Evolutionary conservation across 2,329 filamentous ascomycete species (phyloP), one percentile per base, ranked within the genome.

Genomic region (Sordariomycetes sp.): DNA sequence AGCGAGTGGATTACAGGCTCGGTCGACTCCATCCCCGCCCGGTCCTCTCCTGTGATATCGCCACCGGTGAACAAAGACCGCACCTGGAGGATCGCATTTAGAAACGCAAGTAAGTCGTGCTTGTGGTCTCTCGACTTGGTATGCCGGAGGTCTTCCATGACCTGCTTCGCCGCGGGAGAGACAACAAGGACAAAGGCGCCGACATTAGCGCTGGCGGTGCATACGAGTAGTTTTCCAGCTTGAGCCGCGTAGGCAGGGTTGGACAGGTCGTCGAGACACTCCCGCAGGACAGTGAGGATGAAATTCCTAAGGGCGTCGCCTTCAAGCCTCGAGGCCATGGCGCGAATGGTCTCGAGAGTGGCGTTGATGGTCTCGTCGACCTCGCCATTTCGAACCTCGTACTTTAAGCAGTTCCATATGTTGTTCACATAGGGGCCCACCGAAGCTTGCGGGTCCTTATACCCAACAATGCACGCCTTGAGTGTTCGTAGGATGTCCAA

Each of bases 301-400:
- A 80, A 81, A 22, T 71, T 69, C 36, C 70, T 68, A 8, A 80
- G 69, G 54, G 72, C 66, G 2, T 73, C 69, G 3, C 69, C 73
- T 10, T 72, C 69, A 2, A 82, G 69, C 53, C 72, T 70, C 10
- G 67, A 70, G 0, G 77, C 70, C 2, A 82, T 69, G 10, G 76
- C 70, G 36, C 75, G 73, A 56, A 84, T 73, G 3, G 80, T 77
- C 52, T 76, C 75, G 17, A 83, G 67, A 1, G 80, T 82, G 2
- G 75, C 75, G 64, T 80, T 76, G 15, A 82, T 78, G 1, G 75
- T 75, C 60, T 82, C 80, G 59, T 78, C 74, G 10, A 80, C 73
- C 59, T 84, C 80, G 13, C 80, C 80, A 57, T 83, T 82, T 36
- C 80, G 76, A 13, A 83, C 80, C 61, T 84, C 80, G 60, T 81